Conservation (phyloP, 768 basidiomycete species). For the Macrolepiota dolichaula region DNA sequence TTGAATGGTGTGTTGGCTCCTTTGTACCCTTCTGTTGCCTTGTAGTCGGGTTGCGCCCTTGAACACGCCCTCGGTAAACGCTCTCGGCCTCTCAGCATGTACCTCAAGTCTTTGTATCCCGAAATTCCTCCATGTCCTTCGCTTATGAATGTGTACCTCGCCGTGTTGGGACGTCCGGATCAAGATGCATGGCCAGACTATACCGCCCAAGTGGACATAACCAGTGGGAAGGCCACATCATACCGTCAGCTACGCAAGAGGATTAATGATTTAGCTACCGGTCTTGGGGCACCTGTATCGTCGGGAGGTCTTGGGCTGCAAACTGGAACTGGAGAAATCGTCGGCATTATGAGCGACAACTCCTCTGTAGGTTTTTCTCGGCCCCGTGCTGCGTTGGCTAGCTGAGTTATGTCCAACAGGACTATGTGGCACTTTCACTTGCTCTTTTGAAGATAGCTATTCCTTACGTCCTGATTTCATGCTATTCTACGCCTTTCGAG, state of each 20-base stretch:
- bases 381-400: too few relatives aligned
- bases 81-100: slow-evolving; percentile 32
- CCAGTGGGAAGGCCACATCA: slow-evolving; percentile 41
- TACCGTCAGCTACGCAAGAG: slow-evolving; percentile 46
- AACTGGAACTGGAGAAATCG: slow-evolving; percentile 46
- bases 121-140: slow-evolving; percentile 41
- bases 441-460: slow-evolving; percentile 26
- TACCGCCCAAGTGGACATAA: slow-evolving; percentile 49
- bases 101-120: slow-evolving; percentile 54
- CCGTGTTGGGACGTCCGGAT: slow-evolving; percentile 51
- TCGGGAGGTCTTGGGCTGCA: slow-evolving; percentile 56
- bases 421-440: slow-evolving; percentile 28
- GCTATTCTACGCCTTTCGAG: slow-evolving; percentile 33
- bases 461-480: slow-evolving; percentile 31
- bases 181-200: slow-evolving; percentile 54
- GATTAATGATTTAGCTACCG: slow-evolving; percentile 55
- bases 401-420: slow-evolving; percentile 18
- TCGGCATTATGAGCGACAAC: slow-evolving; percentile 70
- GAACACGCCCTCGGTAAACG: not conserved
- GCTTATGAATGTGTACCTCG: slow-evolving; percentile 51
- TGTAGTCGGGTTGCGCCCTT: not conserved
- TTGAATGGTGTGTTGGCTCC: not conserved
- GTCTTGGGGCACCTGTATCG: slow-evolving; percentile 38
- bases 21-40: too few relatives aligned
- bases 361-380: slow-evolving; percentile 43